Conservation (phyloP, 176 grass and related monocot genomes). For the Musa itinerans region DNA sequence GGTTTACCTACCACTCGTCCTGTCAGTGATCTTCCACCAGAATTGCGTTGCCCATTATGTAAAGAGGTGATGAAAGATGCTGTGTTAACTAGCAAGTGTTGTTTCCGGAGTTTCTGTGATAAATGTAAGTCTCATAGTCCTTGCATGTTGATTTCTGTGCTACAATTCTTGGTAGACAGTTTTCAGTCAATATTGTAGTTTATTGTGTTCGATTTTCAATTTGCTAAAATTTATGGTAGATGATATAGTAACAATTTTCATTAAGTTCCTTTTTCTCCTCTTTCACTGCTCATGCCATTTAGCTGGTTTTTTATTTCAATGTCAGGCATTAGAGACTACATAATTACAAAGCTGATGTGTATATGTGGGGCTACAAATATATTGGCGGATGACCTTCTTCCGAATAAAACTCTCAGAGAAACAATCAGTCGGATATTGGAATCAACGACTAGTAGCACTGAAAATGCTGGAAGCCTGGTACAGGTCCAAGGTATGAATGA, state of each 20-base stretch:
- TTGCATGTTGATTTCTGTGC: neutral
- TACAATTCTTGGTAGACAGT: neutral
- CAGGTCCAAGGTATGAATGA: constrained; percentile 57
- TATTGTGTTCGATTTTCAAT: neutral
- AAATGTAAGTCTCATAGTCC: constrained; percentile 57
- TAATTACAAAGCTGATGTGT: constrained; percentile 72
- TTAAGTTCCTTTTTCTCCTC: too few species aligned
- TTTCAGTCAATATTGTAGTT: neutral
- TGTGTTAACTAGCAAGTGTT: constrained; percentile 95
- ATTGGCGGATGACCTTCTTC: constrained; percentile 81
- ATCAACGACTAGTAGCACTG: constrained; percentile 76
- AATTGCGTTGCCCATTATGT: constrained; percentile 81
- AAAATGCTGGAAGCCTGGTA: constrained; percentile 57
- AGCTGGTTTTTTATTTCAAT: neutral
- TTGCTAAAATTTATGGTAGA: neutral
- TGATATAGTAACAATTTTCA: too few species aligned
- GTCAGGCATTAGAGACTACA: constrained; percentile 71
- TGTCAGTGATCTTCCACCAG: constrained; percentile 70
- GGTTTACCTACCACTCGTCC: constrained; percentile 61
- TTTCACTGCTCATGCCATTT: too few species aligned
- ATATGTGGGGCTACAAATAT: constrained; percentile 79
- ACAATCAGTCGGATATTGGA: constrained; percentile 83
- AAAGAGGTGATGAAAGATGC: constrained; percentile 99
- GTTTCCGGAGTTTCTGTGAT: constrained; percentile 96
- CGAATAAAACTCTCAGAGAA: constrained; percentile 80